Percentiles rank a stretch among this genome's conserved stretches.
Conservation (phyloP, 176 grass and related monocot species). For the Musa beccarii region DNA sequence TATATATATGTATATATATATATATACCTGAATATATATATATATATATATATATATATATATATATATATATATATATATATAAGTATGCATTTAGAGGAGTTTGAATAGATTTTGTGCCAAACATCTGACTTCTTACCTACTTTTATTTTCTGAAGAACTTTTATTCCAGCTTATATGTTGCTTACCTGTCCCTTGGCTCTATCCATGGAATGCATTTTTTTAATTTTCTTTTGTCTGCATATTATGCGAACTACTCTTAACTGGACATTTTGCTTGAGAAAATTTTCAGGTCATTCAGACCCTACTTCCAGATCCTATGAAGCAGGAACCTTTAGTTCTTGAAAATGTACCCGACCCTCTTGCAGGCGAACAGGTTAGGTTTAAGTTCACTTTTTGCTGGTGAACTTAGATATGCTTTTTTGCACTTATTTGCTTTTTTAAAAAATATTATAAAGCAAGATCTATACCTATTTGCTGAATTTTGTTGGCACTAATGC, state of each 20-base stretch:
- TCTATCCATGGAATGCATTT: not conserved
- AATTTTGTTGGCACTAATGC: no score
- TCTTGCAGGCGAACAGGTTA: conserved; percentile 85
- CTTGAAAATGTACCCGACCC: conserved; percentile 76
- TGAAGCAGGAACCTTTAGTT: conserved; percentile 63
- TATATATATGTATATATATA: no score
- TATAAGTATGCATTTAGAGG: no score
- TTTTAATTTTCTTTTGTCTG: not conserved
- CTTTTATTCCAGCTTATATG: no score
- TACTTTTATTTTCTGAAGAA: no score
- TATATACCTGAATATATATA: no score
- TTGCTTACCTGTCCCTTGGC: no score
- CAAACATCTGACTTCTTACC: no score
- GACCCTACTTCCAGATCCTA: conserved; percentile 67
- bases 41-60: no score
- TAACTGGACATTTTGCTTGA: not conserved
- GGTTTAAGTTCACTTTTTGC: not conserved
- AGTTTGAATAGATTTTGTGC: no score
- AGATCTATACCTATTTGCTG: not conserved
- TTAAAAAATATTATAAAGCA: not conserved
- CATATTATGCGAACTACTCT: not conserved
- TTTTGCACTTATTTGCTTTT: conserved; percentile 3
- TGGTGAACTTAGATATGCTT: not conserved
- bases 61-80: no score
- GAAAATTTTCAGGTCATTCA: conserved; percentile 44